These are phyloP conservation scores for Pyrus bretschneideri DNA, from an alignment of 306 rosid genomes.

Conservation along the genomic window DNA sequence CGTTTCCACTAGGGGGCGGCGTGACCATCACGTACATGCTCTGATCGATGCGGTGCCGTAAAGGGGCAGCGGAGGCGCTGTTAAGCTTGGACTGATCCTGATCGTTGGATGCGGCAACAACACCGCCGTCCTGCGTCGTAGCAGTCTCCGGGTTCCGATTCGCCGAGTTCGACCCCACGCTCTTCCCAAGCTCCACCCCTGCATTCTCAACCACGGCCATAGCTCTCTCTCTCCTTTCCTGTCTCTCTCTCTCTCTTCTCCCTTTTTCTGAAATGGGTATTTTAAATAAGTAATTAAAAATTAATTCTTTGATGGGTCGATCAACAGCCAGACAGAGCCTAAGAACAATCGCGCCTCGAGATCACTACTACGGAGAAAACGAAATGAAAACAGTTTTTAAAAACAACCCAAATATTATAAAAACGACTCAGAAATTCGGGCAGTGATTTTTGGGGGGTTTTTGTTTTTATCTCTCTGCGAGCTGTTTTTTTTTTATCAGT, in stretches of 20 bases:
- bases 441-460: not conserved
- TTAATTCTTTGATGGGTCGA: not conserved
- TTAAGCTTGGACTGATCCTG: slow-evolving; percentile 34
- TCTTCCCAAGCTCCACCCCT: slow-evolving; percentile 21
- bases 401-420: not conserved
- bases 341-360: slow-evolving; percentile 14
- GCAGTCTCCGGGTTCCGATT: slow-evolving; percentile 21
- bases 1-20: not conserved
- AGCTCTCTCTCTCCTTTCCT: not conserved
- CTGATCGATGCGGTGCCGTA: slow-evolving; percentile 21
- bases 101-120: slow-evolving; percentile 10
- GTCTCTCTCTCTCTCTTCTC: not conserved
- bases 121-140: not conserved
- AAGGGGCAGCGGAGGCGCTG: not conserved
- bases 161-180: slow-evolving; percentile 23
- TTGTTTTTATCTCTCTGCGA: not conserved
- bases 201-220: slow-evolving; percentile 40
- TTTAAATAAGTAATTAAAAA: not conserved
- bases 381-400: not conserved
- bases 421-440: not conserved
- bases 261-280: not conserved
- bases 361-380: slow-evolving; percentile 21
- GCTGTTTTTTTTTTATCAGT: not conserved
- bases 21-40: slow-evolving; percentile 9
- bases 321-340: slow-evolving; percentile 11